Evolutionary conservation across 441 rosid species (phyloP).

Genomic region (Omphalea diandra): DNA sequence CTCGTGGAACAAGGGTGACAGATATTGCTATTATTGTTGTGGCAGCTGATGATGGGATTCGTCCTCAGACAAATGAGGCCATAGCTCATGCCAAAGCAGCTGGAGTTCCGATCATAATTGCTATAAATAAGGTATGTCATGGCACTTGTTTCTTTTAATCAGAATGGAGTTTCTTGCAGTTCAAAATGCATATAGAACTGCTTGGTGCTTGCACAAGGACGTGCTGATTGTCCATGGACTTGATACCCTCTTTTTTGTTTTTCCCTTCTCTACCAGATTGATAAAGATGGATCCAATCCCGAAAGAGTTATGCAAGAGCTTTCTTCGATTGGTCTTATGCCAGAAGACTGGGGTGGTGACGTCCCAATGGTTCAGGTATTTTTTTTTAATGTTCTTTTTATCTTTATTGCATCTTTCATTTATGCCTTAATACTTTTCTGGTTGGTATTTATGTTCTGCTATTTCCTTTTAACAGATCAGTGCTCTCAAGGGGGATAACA

Average conservation of each 20-base stretch:
- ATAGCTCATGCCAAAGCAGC: slow-evolving; percentile 98
- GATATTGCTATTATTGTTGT: slow-evolving; percentile 95
- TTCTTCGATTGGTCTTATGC: slow-evolving; percentile 91
- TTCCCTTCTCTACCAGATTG: slow-evolving; percentile 49
- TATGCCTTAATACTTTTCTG: slow-evolving; percentile 23
- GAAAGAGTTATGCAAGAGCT: slow-evolving; percentile 98
- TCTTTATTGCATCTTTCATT: slow-evolving; percentile 24
- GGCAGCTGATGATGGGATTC: slow-evolving; percentile 98
- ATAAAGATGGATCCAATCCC: slow-evolving; percentile 96
- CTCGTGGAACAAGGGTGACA: slow-evolving; percentile 97
- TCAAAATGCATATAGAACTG: slow-evolving; percentile 21
- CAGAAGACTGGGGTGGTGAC: slow-evolving; percentile 99
- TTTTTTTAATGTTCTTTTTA: background rate
- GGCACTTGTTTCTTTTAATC: slow-evolving; percentile 7
- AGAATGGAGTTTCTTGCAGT: slow-evolving; percentile 5
- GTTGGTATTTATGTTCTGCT: slow-evolving; percentile 25
- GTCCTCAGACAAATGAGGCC: slow-evolving; percentile 98
- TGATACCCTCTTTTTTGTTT: background rate
- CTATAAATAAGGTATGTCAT: slow-evolving; percentile 77
- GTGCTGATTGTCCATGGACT: slow-evolving; percentile 12
- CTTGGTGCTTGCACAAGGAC: slow-evolving; percentile 20
- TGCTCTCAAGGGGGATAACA: slow-evolving; percentile 87
- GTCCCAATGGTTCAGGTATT: slow-evolving; percentile 94
- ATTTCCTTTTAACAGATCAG: slow-evolving; percentile 66
- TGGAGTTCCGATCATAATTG: slow-evolving; percentile 88